Conservation (phyloP, 2,329 filamentous ascomycete genomes). For the Claviceps maximensis region DNA sequence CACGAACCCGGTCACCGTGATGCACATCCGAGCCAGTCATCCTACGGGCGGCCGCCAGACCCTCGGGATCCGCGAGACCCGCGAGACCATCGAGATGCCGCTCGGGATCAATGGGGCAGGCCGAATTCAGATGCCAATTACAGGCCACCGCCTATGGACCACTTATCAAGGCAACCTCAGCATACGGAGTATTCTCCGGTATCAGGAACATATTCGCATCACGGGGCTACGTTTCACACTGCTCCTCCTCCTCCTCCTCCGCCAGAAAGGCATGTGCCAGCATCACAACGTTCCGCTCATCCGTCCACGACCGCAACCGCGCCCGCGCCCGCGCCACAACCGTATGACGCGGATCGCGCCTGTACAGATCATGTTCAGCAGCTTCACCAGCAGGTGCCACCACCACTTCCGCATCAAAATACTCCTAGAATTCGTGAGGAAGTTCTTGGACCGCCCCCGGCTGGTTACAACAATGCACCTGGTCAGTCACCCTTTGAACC, state of each 20-base stretch:
- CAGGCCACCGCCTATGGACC: slow-evolving; percentile 22
- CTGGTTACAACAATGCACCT: slow-evolving; percentile 33
- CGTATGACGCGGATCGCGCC: slow-evolving; percentile 38
- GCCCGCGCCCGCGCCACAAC: slow-evolving; percentile 20
- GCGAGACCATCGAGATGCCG: slow-evolving; percentile 22
- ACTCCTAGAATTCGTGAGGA: slow-evolving; percentile 33
- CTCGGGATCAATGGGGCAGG: slow-evolving; percentile 21
- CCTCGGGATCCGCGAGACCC: slow-evolving; percentile 17
- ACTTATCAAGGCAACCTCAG: slow-evolving; percentile 20
- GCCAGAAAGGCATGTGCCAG: slow-evolving; percentile 21
- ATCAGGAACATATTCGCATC: slow-evolving; percentile 23
- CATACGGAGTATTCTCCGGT: slow-evolving; percentile 36
- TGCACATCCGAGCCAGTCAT: slow-evolving; percentile 30
- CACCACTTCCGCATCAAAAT: slow-evolving; percentile 20
- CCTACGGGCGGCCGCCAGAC: slow-evolving; percentile 30
- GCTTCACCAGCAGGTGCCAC: slow-evolving; percentile 23
- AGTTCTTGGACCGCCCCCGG: slow-evolving; percentile 33
- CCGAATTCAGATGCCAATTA: slow-evolving; percentile 17
- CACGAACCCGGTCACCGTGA: slow-evolving; percentile 28
- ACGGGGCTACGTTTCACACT: slow-evolving; percentile 17
- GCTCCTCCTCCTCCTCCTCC: slow-evolving; percentile 19
- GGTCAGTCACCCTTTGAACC: slow-evolving; percentile 27
- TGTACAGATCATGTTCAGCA: slow-evolving; percentile 28
- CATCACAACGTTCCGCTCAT: slow-evolving; percentile 25
- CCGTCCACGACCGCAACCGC: slow-evolving; percentile 12